Base-by-base conservation (phyloP, 108 stramenopile species). In the Thalassiosira profunda region DNA sequence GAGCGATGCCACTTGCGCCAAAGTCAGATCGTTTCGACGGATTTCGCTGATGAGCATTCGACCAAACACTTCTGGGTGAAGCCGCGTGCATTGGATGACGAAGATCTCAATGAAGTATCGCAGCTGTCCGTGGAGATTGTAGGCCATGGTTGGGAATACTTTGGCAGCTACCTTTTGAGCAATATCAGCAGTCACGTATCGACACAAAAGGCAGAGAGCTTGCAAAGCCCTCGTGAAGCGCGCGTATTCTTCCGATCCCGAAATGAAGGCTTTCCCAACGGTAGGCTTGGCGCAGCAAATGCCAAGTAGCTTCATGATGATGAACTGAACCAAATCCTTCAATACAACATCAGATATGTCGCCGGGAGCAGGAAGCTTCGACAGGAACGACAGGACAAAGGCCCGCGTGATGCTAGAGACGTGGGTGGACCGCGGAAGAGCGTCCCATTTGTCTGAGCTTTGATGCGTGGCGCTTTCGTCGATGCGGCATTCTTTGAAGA, bases 21-120 rank as follows among this genome's bases (percentile, higher is more conserved):
- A 67, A 3, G 87, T 71, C 12, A 90, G 52, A 59, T 92, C 84
- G 2, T 63, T 73, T 10, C 86, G 77, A n/a, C 58, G 66, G 35
- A 95, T 81, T 56, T 90, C 84, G 23, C 58, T 37, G 23, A 87
- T 61, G 43, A 85, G 83, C 5, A 51, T 51, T 37, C 58, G 48
- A 5, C 82, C 81, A 67, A 95, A 95, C 25, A 86, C 46, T 1
- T 53, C 25, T 7, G 86, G 83, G 63, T 89, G 82, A 11, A 45
- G 69, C 35, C 78, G 72, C 10, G 83, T 75, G 47, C 90, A 87
- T 61, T 89, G 87, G 20, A 96, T 89, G 0, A 83, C 76, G 60
- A 96, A 71, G 60, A 89, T 63, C 54, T 96, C 95, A 21, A 91
- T 69, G 45, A 89, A 96, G 51, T 93, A 93, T 12, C 95, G 74